Evolutionary conservation across 1,284 basidiomycete genomes (phyloP).

Genomic region (Cystobasidium sp.): DNA sequence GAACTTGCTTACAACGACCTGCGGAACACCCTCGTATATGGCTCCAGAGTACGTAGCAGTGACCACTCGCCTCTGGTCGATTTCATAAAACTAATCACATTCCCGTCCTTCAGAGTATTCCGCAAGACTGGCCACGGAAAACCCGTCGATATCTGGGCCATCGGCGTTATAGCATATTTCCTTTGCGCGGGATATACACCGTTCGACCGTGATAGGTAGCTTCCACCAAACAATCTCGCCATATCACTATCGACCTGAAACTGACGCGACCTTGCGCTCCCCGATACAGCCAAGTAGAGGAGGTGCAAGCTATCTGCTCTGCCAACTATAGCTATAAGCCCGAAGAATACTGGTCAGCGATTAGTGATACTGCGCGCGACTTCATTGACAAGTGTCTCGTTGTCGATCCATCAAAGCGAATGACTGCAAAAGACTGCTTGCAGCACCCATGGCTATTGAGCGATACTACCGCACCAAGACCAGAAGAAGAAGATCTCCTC

Average conservation of each 20-base stretch:
- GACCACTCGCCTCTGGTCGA: neutral
- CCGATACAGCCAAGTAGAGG: slow-evolving; percentile 49
- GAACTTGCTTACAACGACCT: slow-evolving; percentile 87
- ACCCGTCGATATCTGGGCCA: slow-evolving; percentile 72
- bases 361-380: slow-evolving; percentile 76
- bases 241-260: too few species aligned
- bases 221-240: neutral
- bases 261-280: neutral
- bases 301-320: slow-evolving; percentile 77
- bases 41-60: slow-evolving; percentile 7
- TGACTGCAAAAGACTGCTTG: slow-evolving; percentile 69
- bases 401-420: slow-evolving; percentile 74
- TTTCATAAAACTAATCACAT: slow-evolving; percentile 63
- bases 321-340: slow-evolving; percentile 93
- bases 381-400: slow-evolving; percentile 84
- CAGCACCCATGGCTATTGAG: slow-evolving; percentile 75
- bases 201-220: slow-evolving; percentile 77
- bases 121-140: slow-evolving; percentile 92
- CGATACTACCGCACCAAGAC: slow-evolving; percentile 52
- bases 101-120: slow-evolving; percentile 95
- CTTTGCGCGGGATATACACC: slow-evolving; percentile 65
- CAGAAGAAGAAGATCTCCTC: slow-evolving; percentile 33
- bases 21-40: slow-evolving; percentile 75
- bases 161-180: slow-evolving; percentile 91
- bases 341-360: slow-evolving; percentile 50